A percentile compares a stretch with the other conserved stretches of the same genome.
phyloP scores from a whole-genome alignment of 768 basidiomycete species.

The Fistulinella prunicolor region DNA sequence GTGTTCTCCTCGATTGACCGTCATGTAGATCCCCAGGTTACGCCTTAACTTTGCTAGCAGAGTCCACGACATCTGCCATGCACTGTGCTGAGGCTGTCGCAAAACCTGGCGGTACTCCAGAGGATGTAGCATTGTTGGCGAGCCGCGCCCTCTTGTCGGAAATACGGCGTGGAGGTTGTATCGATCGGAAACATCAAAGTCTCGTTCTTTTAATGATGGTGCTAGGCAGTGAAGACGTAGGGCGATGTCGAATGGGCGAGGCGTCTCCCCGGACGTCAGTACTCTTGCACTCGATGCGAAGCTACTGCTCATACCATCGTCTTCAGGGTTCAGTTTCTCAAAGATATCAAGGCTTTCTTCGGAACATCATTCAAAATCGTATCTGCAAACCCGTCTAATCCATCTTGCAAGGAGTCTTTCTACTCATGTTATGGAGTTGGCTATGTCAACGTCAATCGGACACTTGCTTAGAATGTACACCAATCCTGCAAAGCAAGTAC shows the following conservation, averaged over 20 bases:
- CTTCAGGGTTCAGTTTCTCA: slow-evolving; percentile 83
- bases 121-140: slow-evolving; percentile 86
- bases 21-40: slow-evolving; percentile 86
- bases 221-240: slow-evolving; percentile 96
- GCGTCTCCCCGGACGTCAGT: slow-evolving; percentile 80
- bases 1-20: background rate
- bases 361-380: slow-evolving; percentile 93
- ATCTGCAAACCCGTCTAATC: slow-evolving; percentile 51
- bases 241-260: slow-evolving; percentile 81
- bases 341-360: slow-evolving; percentile 79
- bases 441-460: slow-evolving; percentile 83
- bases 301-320: slow-evolving; percentile 4
- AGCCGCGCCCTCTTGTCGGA: slow-evolving; percentile 77
- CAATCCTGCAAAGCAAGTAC: background rate
- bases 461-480: slow-evolving; percentile 49
- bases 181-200: slow-evolving; percentile 86
- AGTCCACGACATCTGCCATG: slow-evolving; percentile 87
- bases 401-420: slow-evolving; percentile 56
- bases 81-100: slow-evolving; percentile 88
- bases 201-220: slow-evolving; percentile 89
- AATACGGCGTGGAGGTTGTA: slow-evolving; percentile 80
- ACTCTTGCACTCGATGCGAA: background rate
- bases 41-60: slow-evolving; percentile 84
- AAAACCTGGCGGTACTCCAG: slow-evolving; percentile 79
- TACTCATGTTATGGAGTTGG: slow-evolving; percentile 93